These are phyloP conservation scores for Diospyros kaki DNA, from an alignment of 148 eudicot species.

Conservation along the genomic window DNA sequence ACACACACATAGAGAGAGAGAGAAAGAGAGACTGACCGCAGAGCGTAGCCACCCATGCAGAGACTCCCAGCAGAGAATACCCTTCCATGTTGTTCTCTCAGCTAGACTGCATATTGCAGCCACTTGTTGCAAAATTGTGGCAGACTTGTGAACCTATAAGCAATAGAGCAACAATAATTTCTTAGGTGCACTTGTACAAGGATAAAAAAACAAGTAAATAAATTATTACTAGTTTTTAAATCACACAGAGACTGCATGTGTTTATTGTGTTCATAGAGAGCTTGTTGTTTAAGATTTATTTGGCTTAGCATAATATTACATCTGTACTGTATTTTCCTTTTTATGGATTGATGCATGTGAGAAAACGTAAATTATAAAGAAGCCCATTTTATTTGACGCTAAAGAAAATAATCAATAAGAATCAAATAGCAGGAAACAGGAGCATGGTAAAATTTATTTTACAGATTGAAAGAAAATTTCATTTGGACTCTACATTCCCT, in stretches of 20 bases:
- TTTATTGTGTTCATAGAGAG: background rate
- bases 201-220: too few relatives aligned
- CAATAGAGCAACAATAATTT: slow-evolving; percentile 1
- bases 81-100: slow-evolving; percentile 74
- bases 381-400: background rate
- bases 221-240: too few relatives aligned
- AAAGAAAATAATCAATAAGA: background rate
- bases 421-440: background rate
- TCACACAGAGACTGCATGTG: too few relatives aligned
- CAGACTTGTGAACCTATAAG: slow-evolving; percentile 81
- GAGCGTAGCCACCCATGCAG: slow-evolving; percentile 78
- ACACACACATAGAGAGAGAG: slow-evolving; percentile 4
- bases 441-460: background rate
- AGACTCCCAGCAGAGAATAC: slow-evolving; percentile 80
- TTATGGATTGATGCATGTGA: background rate
- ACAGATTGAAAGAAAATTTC: background rate
- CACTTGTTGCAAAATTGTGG: slow-evolving; percentile 81
- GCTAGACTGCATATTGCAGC: slow-evolving; percentile 85
- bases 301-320: background rate
- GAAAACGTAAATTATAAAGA: background rate
- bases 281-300: background rate
- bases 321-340: background rate
- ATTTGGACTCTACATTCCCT: background rate
- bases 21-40: slow-evolving; percentile 56
- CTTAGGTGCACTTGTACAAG: background rate